Percentiles rank a stretch among this genome's conserved stretches.
These are phyloP conservation scores for Closterium sp. DNA, from an alignment of 139 green algal species.

Conservation along the genomic window DNA sequence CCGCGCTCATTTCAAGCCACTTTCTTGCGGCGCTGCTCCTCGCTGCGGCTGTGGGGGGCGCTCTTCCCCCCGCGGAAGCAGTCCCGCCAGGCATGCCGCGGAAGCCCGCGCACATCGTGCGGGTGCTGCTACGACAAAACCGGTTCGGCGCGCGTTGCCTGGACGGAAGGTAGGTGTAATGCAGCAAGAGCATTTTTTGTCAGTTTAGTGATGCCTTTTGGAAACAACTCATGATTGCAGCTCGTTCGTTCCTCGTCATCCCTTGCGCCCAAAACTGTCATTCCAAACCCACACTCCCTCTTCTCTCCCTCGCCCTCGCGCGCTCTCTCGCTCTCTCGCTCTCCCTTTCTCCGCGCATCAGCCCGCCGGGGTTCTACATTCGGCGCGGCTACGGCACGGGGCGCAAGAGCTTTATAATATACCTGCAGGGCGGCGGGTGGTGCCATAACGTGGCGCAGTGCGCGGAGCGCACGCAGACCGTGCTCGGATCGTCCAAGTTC, in stretches of 20 bases:
- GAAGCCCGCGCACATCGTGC: background rate
- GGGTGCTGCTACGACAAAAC: background rate
- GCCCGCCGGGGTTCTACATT: background rate
- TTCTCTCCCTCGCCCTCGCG: background rate
- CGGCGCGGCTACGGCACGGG: background rate
- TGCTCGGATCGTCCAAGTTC: conserved; percentile 1
- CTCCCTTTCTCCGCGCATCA: background rate
- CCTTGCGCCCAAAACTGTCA: too few relatives aligned
- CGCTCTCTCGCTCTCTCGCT: too few relatives aligned
- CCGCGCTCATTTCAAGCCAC: background rate
- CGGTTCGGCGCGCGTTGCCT: background rate
- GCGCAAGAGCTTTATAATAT: background rate
- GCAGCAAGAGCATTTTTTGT: too few relatives aligned
- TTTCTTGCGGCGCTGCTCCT: background rate
- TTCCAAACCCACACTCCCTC: background rate
- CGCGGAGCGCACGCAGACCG: background rate
- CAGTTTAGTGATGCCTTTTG: too few relatives aligned
- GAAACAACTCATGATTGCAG: too few relatives aligned
- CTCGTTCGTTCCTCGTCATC: too few relatives aligned
- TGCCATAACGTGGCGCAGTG: background rate
- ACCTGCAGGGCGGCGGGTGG: conserved; percentile 3
- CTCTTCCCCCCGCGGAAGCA: background rate
- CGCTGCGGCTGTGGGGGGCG: background rate
- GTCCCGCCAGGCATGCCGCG: background rate
- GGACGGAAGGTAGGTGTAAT: background rate